These are phyloP conservation scores for Boletus tylopilopsis DNA, from an alignment of 768 basidiomycete species.

Conservation along the genomic window DNA sequence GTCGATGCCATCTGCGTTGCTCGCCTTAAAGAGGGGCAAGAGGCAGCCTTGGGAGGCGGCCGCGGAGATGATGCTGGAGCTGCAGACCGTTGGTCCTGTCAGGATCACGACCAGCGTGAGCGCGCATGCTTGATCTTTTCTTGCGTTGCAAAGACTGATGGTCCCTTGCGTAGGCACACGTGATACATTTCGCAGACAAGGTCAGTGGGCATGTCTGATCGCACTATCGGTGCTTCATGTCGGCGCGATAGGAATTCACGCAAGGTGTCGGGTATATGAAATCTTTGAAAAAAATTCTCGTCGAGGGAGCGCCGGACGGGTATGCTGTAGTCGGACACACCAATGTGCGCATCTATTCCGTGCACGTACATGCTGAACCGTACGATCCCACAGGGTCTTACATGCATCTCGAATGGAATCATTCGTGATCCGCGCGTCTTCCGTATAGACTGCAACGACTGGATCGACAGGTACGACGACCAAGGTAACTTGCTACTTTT, in stretches of 20 bases:
- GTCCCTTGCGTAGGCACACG: background rate
- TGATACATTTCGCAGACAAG: background rate
- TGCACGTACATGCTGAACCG: background rate
- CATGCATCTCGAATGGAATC: background rate
- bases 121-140: too few relatives aligned
- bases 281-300: background rate
- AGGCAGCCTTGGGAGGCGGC: background rate
- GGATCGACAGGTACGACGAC: background rate
- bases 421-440: background rate
- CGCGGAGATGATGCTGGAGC: constrained; percentile 1
- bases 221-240: background rate
- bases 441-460: background rate
- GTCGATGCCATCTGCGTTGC: background rate
- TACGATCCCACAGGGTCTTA: background rate
- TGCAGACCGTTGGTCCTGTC: background rate
- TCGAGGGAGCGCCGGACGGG: background rate
- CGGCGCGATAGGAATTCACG: background rate
- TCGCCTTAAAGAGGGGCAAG: background rate
- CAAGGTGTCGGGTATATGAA: background rate
- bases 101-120: background rate
- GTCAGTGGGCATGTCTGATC: background rate
- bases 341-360: background rate
- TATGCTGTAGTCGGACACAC: background rate
- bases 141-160: too few relatives aligned
- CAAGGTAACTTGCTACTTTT: background rate